Base-by-base conservation (phyloP, 495 filamentous ascomycete genomes). In the Penicillium goetzii region DNA sequence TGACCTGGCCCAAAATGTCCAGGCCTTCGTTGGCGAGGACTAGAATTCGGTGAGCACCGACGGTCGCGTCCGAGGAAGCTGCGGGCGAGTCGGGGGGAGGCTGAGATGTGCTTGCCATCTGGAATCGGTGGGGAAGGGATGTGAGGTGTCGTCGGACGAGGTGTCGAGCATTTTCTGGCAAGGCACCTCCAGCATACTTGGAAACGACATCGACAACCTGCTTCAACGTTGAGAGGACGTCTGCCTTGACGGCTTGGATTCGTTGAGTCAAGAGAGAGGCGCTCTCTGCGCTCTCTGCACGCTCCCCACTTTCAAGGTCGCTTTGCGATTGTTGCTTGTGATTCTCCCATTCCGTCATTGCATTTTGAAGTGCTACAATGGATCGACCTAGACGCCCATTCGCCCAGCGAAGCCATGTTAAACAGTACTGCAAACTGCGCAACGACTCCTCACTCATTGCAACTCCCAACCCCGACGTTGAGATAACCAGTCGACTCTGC, bases 1-100 rank as follows among this genome's bases (percentile, higher is more conserved):
- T 90, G 45, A 98, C 92, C 71, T 96, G 90, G 0, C 84, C 80
- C 83, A 97, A 90, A 85, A 96, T 94, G 65, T 96, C 90, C 25
- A 98, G 81, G 3, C 92, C 91, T 72, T 97, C 93, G 62, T 89
- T 89, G 2, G 92, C 92, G 33, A 98, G 84, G 0, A 93, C 86
- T 12, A 97, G 68, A 36, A 92, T 92, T 17, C 88, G 78, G 61
- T 89, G 85, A 3, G 90, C 91, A 21, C 82, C 79, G 28, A 80
- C 69, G 10, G 76, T 77, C 28, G 74, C 76, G 64, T 85, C 75
- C 50, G 83, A 78, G 5, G 74, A 64, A 2, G 75, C 67, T 10
- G 66, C 68, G 0, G 72, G 52, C 9, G 77, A 72, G 19, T 78
- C 76, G 0, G 78, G 76, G n/a, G 80, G 73, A 17, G 78, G 72